Conservation (phyloP, 768 basidiomycete genomes). For the Lentinula detonsa region DNA sequence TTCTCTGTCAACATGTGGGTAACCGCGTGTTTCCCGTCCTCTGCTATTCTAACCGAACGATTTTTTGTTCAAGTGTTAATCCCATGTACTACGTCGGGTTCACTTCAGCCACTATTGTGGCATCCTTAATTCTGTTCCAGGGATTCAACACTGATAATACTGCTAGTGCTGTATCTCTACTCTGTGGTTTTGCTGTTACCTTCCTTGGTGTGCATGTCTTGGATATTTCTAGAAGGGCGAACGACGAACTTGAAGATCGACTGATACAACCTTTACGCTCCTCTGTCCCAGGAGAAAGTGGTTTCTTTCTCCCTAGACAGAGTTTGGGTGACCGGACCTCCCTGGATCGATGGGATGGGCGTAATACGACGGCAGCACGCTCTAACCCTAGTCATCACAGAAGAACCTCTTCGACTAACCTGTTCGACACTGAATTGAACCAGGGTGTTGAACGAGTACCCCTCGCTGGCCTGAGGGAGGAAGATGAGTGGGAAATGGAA, state of each 20-base stretch:
- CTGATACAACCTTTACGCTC: background rate
- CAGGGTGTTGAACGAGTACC: background rate
- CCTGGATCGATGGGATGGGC: conserved; percentile 4
- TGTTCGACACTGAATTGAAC: background rate
- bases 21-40: background rate
- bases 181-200: conserved; percentile 86
- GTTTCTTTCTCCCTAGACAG: conserved; percentile 2
- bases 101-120: conserved; percentile 86
- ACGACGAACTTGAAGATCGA: conserved; percentile 17
- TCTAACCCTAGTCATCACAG: background rate
- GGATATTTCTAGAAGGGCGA: conserved; percentile 65
- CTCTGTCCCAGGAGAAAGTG: conserved; percentile 2
- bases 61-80: conserved; percentile 63
- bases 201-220: conserved; percentile 95
- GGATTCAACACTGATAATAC: conserved; percentile 89
- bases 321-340: background rate
- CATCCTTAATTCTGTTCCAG: conserved; percentile 94
- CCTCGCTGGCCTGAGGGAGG: background rate
- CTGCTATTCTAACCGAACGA: background rate
- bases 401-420: background rate
- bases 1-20: conserved; percentile 97
- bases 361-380: background rate
- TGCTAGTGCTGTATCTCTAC: conserved; percentile 77
- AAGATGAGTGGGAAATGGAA: background rate
- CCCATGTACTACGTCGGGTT: conserved; percentile 98